phyloP scores from a whole-genome alignment of 352 stramenopile genomes.

The Phytophthora multivora region DNA sequence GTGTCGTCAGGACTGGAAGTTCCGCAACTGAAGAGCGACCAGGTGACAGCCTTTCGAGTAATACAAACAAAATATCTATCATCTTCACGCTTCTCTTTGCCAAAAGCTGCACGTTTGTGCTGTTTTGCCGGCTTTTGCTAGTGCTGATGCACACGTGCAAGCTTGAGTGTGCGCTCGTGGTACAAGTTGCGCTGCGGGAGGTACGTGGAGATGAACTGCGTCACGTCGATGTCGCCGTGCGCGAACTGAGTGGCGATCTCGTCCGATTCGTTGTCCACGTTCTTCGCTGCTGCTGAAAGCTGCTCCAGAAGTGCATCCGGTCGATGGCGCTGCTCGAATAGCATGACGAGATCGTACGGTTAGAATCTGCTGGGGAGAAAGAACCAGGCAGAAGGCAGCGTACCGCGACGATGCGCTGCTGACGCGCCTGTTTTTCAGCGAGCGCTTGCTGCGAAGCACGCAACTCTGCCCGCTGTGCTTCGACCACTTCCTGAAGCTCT shows the following conservation, averaged over 20 bases:
- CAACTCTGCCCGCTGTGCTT: conserved; percentile 50
- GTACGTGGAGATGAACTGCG: conserved; percentile 69
- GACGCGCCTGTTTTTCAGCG: conserved; percentile 69
- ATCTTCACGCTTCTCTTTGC: not conserved
- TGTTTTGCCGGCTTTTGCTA: conserved; percentile 18
- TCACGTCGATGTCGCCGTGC: conserved; percentile 74
- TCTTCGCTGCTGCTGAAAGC: conserved; percentile 59
- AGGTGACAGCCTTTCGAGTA: not conserved
- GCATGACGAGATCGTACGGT: conserved; percentile 2
- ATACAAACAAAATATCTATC: conserved; percentile 25
- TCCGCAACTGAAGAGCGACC: conserved; percentile 52
- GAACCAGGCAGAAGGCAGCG: conserved; percentile 1
- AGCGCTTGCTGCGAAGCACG: conserved; percentile 59
- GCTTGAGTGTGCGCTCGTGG: conserved; percentile 79
- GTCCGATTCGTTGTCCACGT: conserved; percentile 69
- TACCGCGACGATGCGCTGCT: conserved; percentile 75
- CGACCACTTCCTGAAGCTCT: conserved; percentile 56
- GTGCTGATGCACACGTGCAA: conserved; percentile 68
- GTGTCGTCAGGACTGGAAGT: conserved; percentile 90
- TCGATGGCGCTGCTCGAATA: conserved; percentile 55
- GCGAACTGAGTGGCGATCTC: conserved; percentile 75
- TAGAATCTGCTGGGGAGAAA: not conserved
- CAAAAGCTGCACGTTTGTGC: not conserved
- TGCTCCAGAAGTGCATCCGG: conserved; percentile 76
- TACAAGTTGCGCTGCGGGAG: conserved; percentile 72